phyloP scores from a whole-genome alignment of 2,329 filamentous ascomycete genomes.

The Fusarium brachygibbosum region DNA sequence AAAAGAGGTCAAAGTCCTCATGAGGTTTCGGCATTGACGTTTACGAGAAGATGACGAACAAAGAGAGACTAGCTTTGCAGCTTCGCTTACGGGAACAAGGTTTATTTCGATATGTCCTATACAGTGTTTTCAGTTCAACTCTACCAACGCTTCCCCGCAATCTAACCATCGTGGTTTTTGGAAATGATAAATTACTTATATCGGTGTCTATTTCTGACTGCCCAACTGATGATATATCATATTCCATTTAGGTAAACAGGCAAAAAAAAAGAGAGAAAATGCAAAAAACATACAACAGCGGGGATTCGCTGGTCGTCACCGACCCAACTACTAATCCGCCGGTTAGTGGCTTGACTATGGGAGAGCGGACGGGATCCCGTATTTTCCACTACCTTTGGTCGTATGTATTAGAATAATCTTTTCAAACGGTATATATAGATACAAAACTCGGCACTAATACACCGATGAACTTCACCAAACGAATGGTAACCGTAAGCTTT shows the following conservation, averaged over 20 bases:
- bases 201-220: conserved; percentile 9
- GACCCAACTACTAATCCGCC: too few species aligned
- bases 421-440: neutral
- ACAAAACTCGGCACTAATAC: neutral
- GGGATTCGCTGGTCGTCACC: too few species aligned
- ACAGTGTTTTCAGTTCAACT: neutral
- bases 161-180: conserved; percentile 16
- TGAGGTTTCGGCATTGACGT: conserved; percentile 23
- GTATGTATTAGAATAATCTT: neutral
- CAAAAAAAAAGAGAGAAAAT: too few species aligned
- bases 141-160: conserved; percentile 24
- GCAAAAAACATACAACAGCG: too few species aligned
- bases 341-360: too few species aligned
- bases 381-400: conserved; percentile 30
- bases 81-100: neutral
- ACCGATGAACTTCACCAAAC: neutral
- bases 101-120: neutral
- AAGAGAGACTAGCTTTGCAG: neutral
- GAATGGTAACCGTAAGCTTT: conserved; percentile 3
- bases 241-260: too few species aligned
- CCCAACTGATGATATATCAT: neutral
- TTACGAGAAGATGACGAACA: conserved; percentile 37
- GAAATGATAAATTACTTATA: neutral
- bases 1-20: conserved; percentile 1
- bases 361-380: conserved; percentile 36